Base-by-base conservation (phyloP, 129 eudicot genomes). In the Lactuca sativa region DNA sequence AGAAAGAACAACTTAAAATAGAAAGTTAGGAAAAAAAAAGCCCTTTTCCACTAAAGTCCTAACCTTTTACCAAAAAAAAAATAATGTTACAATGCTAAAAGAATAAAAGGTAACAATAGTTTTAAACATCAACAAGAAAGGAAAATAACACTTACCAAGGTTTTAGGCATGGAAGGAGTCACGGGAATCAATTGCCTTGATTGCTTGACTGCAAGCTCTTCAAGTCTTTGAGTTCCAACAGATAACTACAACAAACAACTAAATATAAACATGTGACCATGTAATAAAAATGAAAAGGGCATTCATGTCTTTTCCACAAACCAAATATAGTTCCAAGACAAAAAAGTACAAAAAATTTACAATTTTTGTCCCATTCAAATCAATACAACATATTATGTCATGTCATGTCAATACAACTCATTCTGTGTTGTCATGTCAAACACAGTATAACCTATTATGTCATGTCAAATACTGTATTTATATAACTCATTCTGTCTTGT, bases 131-230 rank as follows among this genome's bases (percentile, higher is more conserved):
- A 56, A 21, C 9, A 57, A 25, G 2, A 6, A 14, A 25, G 38
- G 38, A 5, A 33, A 25, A 15, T 61, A 11, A 11, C 49, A 43
- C 80, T 80, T 70, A 84, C 89, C 83, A 81, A 58, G 38, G 81
- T 63, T 80, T 88, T 88, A 77, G 86, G 90, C 77, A 72, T 70
- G 6, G 80, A 44, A 30, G 88, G 80, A 36, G 78, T 82, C 82
- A 85, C 58, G 16, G 95, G 95, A 67, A 85, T 88, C 47, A 88
- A 76, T 58, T 83, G 87, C 67, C 81, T 82, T 54, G 86, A 82
- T 71, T 85, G 90, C 86, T 79, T 82, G 7, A 82, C 73, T 18
- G 95, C 88, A 84, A 88, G 74, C 70, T 88, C 95, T 57, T 88
- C 90, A 52, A 82, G 83, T 83, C 83, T 85, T 78, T 82, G 90